phyloP scores from a whole-genome alignment of 192 early-diverging fungal genomes.

The Chytriomyces hyalinus region DNA sequence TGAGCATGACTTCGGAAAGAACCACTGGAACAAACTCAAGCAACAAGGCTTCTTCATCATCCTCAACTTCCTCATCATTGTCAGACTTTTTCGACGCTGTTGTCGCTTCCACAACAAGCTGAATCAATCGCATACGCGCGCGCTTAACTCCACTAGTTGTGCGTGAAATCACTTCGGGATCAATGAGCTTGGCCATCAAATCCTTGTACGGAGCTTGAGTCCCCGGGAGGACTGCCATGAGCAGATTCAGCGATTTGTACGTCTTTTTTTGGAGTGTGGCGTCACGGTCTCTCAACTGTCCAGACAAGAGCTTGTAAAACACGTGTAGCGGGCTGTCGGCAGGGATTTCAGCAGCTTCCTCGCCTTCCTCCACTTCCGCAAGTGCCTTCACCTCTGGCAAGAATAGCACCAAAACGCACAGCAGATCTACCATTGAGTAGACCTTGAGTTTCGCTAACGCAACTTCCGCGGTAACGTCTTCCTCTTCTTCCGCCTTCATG shows the following conservation, averaged over 20 bases:
- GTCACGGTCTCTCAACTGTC: slow-evolving; percentile 71
- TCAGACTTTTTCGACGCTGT: slow-evolving; percentile 52
- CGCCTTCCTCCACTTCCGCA: slow-evolving; percentile 4
- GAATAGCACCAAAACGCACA: slow-evolving; percentile 73
- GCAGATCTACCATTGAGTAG: slow-evolving; percentile 89
- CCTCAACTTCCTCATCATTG: not conserved
- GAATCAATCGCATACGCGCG: slow-evolving; percentile 75
- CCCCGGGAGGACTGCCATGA: slow-evolving; percentile 40
- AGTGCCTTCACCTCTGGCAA: slow-evolving; percentile 58
- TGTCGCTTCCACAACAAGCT: slow-evolving; percentile 66
- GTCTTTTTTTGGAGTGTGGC: slow-evolving; percentile 90
- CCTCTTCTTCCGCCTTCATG: slow-evolving; percentile 67
- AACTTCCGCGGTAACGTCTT: slow-evolving; percentile 58
- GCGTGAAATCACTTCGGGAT: slow-evolving; percentile 67
- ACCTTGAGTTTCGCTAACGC: slow-evolving; percentile 63
- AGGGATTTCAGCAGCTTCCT: slow-evolving; percentile 36
- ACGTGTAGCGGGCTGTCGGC: slow-evolving; percentile 44
- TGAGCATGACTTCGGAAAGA: slow-evolving; percentile 89
- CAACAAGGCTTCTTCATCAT: slow-evolving; percentile 40
- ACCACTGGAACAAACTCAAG: slow-evolving; percentile 86
- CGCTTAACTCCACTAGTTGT: slow-evolving; percentile 76
- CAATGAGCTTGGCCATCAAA: slow-evolving; percentile 69
- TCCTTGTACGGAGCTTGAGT: slow-evolving; percentile 43
- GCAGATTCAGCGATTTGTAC: slow-evolving; percentile 80
- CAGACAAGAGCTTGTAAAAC: slow-evolving; percentile 52